phyloP scores from a whole-genome alignment of 2,329 filamentous ascomycete genomes.

The Cytospora piceae region DNA sequence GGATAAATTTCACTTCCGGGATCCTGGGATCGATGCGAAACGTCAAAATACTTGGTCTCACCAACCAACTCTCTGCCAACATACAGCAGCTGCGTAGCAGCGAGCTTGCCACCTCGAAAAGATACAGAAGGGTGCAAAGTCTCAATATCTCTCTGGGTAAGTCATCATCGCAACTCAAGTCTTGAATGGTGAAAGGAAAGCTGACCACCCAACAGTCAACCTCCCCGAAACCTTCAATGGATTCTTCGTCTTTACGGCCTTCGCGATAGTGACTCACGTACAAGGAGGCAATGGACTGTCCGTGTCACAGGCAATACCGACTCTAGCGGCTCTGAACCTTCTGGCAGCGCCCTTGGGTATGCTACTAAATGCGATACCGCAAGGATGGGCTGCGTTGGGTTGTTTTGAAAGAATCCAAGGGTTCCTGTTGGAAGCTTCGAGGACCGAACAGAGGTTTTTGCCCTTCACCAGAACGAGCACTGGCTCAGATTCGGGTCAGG shows the following conservation, averaged over 20 bases:
- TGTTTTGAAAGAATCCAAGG: constrained; percentile 37
- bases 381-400: constrained; percentile 29
- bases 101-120: constrained; percentile 34
- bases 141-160: constrained; percentile 14
- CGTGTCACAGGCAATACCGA: constrained; percentile 28
- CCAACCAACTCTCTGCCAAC: constrained; percentile 40
- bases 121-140: constrained; percentile 33
- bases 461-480: neutral
- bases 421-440: constrained; percentile 34
- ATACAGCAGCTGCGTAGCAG: constrained; percentile 32
- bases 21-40: constrained; percentile 55
- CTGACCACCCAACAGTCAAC: constrained; percentile 3
- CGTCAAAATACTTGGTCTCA: constrained; percentile 54
- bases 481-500: neutral
- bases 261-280: constrained; percentile 25
- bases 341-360: constrained; percentile 33
- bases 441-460: constrained; percentile 28
- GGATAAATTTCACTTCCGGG: constrained; percentile 51
- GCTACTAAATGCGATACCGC: constrained; percentile 34
- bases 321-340: constrained; percentile 33
- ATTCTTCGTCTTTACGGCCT: constrained; percentile 23
- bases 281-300: constrained; percentile 23
- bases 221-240: constrained; percentile 23
- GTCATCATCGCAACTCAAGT: constrained; percentile 1
- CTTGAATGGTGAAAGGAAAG: too few relatives aligned